Percentiles rank a stretch among this genome's conserved stretches.
These are phyloP conservation scores for Scenedesmus sp. DNA, from an alignment of 163 green algal species.

Conservation along the genomic window DNA sequence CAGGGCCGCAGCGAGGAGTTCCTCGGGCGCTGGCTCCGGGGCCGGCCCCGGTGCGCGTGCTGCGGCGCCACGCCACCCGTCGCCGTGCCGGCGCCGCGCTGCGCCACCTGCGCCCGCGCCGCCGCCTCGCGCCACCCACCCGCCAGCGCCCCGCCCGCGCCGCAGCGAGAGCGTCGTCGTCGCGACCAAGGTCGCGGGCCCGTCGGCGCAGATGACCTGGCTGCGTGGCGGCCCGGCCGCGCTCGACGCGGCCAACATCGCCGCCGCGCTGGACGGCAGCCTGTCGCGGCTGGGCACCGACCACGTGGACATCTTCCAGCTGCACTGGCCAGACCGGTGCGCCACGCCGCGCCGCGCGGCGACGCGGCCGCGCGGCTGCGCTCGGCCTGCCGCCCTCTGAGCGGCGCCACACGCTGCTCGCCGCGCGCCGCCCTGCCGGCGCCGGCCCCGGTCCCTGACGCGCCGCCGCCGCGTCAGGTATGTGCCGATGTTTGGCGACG, in stretches of 20 bases:
- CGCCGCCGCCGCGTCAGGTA: too few relatives aligned
- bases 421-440: too few relatives aligned
- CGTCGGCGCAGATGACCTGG: slow-evolving; percentile 89
- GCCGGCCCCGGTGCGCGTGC: slow-evolving; percentile 40
- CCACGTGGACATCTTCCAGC: slow-evolving; percentile 90
- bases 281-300: slow-evolving; percentile 81
- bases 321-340: slow-evolving; percentile 78
- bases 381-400: too few relatives aligned
- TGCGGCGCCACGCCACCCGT: too few relatives aligned
- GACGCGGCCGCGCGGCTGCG: neutral
- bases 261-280: slow-evolving; percentile 45
- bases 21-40: slow-evolving; percentile 48
- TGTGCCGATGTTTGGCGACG: slow-evolving; percentile 96
- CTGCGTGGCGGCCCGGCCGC: slow-evolving; percentile 79
- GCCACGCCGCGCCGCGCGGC: too few relatives aligned
- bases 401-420: slow-evolving; percentile 14
- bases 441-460: too few relatives aligned
- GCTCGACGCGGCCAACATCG: slow-evolving; percentile 72
- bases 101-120: neutral
- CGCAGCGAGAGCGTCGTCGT: slow-evolving; percentile 67
- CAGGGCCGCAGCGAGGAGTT: slow-evolving; percentile 1
- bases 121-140: too few relatives aligned
- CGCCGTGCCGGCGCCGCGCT: neutral
- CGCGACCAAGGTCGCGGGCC: slow-evolving; percentile 88
- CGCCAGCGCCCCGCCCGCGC: neutral